These are phyloP conservation scores for Orychophragmus violaceus DNA, from an alignment of 345 rosid species.

Conservation along the genomic window DNA sequence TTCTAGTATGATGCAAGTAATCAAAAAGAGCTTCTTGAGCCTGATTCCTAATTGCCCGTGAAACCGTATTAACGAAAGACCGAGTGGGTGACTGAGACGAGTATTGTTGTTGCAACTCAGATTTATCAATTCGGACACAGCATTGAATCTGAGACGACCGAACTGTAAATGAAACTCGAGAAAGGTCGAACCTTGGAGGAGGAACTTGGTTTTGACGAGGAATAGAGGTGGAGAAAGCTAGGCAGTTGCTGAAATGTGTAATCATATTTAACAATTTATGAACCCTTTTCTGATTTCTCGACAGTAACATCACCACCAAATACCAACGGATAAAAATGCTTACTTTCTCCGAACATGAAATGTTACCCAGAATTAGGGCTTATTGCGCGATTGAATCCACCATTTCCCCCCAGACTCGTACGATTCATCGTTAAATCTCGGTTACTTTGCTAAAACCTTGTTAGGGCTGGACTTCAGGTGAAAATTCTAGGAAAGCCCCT, in stretches of 20 bases:
- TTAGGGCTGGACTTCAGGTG: background rate
- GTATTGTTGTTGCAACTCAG: constrained; percentile 10
- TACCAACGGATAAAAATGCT: background rate
- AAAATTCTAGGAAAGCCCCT: background rate
- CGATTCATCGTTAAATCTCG: background rate
- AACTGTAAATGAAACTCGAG: constrained; percentile 23
- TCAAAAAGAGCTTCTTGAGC: constrained; percentile 65
- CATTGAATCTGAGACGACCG: constrained; percentile 31
- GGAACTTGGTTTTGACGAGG: constrained; percentile 17
- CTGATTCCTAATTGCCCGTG: constrained; percentile 40
- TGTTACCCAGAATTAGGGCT: background rate
- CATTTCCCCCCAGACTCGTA: background rate
- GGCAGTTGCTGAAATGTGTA: constrained; percentile 24
- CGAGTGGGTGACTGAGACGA: constrained; percentile 28
- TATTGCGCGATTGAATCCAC: background rate
- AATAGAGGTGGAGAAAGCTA: constrained; percentile 29
- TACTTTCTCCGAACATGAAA: background rate
- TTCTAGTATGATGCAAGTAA: constrained; percentile 70
- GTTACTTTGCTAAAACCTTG: constrained; percentile 8
- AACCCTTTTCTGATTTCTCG: constrained; percentile 24
- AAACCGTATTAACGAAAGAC: constrained; percentile 24
- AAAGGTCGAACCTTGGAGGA: constrained; percentile 27
- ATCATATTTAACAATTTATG: constrained; percentile 32
- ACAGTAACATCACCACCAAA: constrained; percentile 36
- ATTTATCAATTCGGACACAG: constrained; percentile 15